Base-by-base conservation (phyloP, 176 grass and related monocot species). In the Tuctoria greenei region DNA sequence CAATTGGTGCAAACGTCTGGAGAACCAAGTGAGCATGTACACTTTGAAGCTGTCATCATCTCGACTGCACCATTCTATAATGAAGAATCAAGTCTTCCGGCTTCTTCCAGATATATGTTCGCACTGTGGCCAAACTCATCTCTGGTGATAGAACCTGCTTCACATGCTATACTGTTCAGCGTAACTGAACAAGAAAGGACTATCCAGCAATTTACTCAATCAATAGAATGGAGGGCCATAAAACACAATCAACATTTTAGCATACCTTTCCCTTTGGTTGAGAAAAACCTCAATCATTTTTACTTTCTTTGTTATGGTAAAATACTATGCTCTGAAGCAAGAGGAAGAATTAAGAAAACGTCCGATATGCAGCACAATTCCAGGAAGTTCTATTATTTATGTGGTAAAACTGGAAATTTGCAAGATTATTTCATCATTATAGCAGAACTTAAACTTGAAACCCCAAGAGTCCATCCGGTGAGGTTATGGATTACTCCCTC, bases 101-200 rank as follows among this genome's bases (percentile, higher is more conserved):
- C 80, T 92, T 99, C 86, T 95, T 99, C 95, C 95, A 99, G 26
- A 99, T 84, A 70, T 95, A 95, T 71, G 91, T 86, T 75, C 87
- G 61, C 18, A 99, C 91, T 14, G 91, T 95, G 41, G 89, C 95
- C 80, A 99, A 85, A 82, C 95, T 99, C 95, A 92, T 95, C 65
- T 95, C 87, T 52, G 77, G 87, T 18, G 68, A 72, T 65, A 99
- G 76, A 61, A 92, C 85, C 95, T 99, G 82, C 55, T 71, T 69
- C 78, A 85, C 0, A 67, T 5, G 60, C 38, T 35, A 84, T 13
- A n/a, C n/a, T 42, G 20, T 74, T 87, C 44, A 87, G 54, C 35
- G 18, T 35, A 61, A 41, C n/a, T 59, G 27, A 41, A 34, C 18
- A 58, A 74, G 27, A 72, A 14, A 65, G 20, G 26, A 20, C 25